Evolutionary conservation across 306 rosid genomes (phyloP).

Genomic region (Prunus armeniaca): DNA sequence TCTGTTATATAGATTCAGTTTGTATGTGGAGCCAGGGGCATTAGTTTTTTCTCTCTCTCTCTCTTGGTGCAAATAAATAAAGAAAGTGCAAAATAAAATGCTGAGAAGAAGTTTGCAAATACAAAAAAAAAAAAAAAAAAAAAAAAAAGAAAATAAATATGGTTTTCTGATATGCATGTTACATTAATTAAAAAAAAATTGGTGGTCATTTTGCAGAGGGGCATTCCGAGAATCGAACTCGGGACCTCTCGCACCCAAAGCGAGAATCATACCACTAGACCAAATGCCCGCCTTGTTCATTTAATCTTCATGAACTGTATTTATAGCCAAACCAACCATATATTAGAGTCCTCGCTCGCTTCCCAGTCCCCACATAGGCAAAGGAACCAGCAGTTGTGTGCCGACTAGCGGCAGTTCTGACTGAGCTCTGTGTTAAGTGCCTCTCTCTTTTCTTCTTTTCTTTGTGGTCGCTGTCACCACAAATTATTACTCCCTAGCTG

Average conservation of each 20-base stretch:
- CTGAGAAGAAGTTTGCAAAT: background rate
- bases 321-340: no score
- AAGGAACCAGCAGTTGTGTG: background rate
- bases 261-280: conserved; percentile 26
- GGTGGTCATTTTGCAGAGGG: background rate
- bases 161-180: background rate
- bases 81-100: background rate
- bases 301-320: fast-evolving
- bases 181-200: background rate
- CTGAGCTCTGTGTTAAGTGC: background rate
- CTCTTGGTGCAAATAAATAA: background rate
- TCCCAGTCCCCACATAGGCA: background rate
- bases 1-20: background rate
- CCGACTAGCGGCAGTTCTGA: background rate
- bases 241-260: conserved; percentile 22
- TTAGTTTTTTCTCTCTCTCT: no score
- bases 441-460: background rate
- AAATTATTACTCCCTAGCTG: background rate
- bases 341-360: no score
- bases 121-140: no score
- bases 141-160: no score
- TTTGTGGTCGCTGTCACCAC: background rate
- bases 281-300: background rate
- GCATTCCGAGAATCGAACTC: conserved; percentile 24
- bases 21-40: background rate